A percentile compares a stretch with the other conserved stretches of the same genome.
phyloP scores from a whole-genome alignment of 2,329 filamentous ascomycete genomes.

The Dothideomycetes sp. region DNA sequence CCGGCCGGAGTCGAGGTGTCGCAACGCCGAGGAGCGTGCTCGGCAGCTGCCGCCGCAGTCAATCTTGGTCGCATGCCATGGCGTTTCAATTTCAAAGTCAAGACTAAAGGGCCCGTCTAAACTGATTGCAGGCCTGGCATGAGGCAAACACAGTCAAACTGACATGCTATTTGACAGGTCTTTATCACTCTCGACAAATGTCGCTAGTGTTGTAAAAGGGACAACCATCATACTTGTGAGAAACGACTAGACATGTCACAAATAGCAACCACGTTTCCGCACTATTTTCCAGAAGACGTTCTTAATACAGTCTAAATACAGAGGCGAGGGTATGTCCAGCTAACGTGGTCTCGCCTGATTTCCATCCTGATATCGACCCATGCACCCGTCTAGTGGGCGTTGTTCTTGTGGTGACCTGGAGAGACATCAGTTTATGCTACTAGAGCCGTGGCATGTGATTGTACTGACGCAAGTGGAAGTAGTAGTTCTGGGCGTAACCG shows the following conservation, averaged over 20 bases:
- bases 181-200: no score
- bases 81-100: no score
- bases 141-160: no score
- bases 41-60: no score
- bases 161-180: no score
- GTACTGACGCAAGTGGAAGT: constrained; percentile 95
- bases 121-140: no score
- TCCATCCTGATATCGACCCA: background rate
- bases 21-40: background rate
- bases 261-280: no score
- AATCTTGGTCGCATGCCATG: no score
- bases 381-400: constrained; percentile 63
- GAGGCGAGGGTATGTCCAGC: constrained; percentile 1
- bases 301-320: constrained; percentile 9
- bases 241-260: no score
- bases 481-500: constrained; percentile 97
- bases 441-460: constrained; percentile 6
- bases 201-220: no score
- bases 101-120: no score
- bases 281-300: background rate
- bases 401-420: constrained; percentile 99
- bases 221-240: no score
- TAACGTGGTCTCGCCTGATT: constrained; percentile 3
- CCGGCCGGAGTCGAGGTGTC: background rate
- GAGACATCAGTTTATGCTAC: constrained; percentile 13